These are phyloP conservation scores for Candida sanyiensis DNA, from an alignment of 805 yeast species.

Conservation along the genomic window DNA sequence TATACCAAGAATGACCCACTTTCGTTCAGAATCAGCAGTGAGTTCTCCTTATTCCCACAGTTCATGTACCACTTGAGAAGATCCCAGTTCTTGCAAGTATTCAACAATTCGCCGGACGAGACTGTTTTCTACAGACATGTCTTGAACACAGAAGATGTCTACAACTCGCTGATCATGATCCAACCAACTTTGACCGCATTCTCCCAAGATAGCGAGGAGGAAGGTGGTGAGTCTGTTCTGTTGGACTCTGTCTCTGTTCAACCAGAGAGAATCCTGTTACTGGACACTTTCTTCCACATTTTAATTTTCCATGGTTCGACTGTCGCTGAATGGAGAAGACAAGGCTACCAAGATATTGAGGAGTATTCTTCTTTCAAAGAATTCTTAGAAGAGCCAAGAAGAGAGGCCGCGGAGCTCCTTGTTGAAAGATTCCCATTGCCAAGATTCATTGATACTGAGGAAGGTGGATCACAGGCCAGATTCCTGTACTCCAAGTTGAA, in stretches of 20 bases:
- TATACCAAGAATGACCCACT: constrained; percentile 42
- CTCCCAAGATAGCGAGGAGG: constrained; percentile 37
- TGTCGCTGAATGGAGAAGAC: constrained; percentile 62
- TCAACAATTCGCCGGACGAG: constrained; percentile 70
- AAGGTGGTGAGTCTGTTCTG: constrained; percentile 50
- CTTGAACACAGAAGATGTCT: constrained; percentile 54
- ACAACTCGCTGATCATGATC: constrained; percentile 58
- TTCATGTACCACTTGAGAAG: constrained; percentile 63
- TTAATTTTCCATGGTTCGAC: constrained; percentile 61
- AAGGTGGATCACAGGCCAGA: constrained; percentile 72
- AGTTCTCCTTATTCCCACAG: constrained; percentile 55
- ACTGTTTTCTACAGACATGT: constrained; percentile 60
- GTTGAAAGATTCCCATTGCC: constrained; percentile 69
- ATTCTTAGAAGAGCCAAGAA: constrained; percentile 55
- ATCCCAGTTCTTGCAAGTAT: constrained; percentile 58
- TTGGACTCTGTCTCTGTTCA: constrained; percentile 59
- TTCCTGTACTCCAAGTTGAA: constrained; percentile 64
- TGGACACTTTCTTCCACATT: constrained; percentile 67
- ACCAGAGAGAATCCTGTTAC: constrained; percentile 48
- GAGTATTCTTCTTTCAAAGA: constrained; percentile 55
- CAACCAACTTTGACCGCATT: constrained; percentile 63
- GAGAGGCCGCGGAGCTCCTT: constrained; percentile 59
- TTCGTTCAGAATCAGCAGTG: constrained; percentile 45
- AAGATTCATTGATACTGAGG: constrained; percentile 66
- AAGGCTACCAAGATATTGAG: constrained; percentile 54